These are phyloP conservation scores for Cinchona pubescens DNA, from an alignment of 257 asterid species.

Conservation along the genomic window DNA sequence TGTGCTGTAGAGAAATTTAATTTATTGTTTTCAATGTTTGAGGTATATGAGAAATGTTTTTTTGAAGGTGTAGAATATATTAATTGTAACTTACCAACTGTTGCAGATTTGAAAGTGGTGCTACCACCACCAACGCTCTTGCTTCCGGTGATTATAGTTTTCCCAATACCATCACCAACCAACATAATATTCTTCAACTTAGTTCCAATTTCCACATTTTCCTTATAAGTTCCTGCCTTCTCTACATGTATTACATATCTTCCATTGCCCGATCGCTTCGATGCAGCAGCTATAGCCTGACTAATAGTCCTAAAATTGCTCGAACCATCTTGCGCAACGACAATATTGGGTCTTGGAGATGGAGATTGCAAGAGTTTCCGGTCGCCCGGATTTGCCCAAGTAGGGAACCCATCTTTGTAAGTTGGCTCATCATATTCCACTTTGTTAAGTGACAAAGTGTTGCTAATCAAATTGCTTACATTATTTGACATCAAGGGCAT, in stretches of 20 bases:
- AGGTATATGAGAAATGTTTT: too few species aligned
- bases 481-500: slow-evolving; percentile 50
- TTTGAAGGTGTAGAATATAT: neutral
- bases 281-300: slow-evolving; percentile 53
- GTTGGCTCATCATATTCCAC: slow-evolving; percentile 20
- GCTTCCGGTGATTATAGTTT: slow-evolving; percentile 82
- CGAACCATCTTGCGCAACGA: slow-evolving; percentile 51
- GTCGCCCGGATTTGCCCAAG: slow-evolving; percentile 60
- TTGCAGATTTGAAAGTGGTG: slow-evolving; percentile 78
- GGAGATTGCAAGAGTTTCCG: slow-evolving; percentile 56
- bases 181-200: slow-evolving; percentile 59
- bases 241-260: slow-evolving; percentile 69
- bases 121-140: slow-evolving; percentile 68
- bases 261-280: slow-evolving; percentile 38
- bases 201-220: slow-evolving; percentile 58
- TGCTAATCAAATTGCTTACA: slow-evolving; percentile 57
- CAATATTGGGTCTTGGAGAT: slow-evolving; percentile 35
- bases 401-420: slow-evolving; percentile 48
- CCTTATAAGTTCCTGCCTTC: slow-evolving; percentile 67
- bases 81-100: slow-evolving; percentile 56
- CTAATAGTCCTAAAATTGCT: slow-evolving; percentile 55
- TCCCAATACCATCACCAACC: slow-evolving; percentile 86
- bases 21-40: too few species aligned
- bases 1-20: too few species aligned
- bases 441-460: slow-evolving; percentile 53